A percentile compares a stretch with the other conserved stretches of the same genome.
phyloP scores from a whole-genome alignment of 2,329 filamentous ascomycete species.

The Diaporthe sp. region DNA sequence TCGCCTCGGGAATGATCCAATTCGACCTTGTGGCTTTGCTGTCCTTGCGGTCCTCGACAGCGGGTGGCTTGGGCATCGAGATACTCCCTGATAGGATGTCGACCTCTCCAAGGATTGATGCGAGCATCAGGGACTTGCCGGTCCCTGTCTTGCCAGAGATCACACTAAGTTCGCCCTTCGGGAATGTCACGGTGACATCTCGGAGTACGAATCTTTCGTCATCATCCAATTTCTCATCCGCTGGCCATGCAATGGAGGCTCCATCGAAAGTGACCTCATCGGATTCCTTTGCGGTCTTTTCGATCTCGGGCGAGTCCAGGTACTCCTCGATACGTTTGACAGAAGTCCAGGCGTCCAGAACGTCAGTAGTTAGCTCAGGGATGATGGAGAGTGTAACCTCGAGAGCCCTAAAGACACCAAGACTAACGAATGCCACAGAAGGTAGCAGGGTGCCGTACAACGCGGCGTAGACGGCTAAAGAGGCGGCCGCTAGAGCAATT shows the following conservation, averaged over 20 bases:
- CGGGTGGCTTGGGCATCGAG: slow-evolving; percentile 65
- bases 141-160: slow-evolving; percentile 84
- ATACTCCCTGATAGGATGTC: slow-evolving; percentile 77
- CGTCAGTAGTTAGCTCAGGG: slow-evolving; percentile 79
- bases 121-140: slow-evolving; percentile 82
- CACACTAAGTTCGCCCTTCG: slow-evolving; percentile 77
- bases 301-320: slow-evolving; percentile 75
- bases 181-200: slow-evolving; percentile 76
- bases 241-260: slow-evolving; percentile 81
- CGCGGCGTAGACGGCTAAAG: slow-evolving; percentile 77
- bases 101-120: slow-evolving; percentile 81
- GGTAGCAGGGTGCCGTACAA: slow-evolving; percentile 75
- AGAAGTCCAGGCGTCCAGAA: slow-evolving; percentile 81
- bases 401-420: slow-evolving; percentile 80
- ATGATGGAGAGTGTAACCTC: slow-evolving; percentile 79
- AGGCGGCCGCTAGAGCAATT: slow-evolving; percentile 79
- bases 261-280: slow-evolving; percentile 75
- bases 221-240: slow-evolving; percentile 70
- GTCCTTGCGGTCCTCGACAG: slow-evolving; percentile 70
- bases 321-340: slow-evolving; percentile 80
- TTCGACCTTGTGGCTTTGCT: slow-evolving; percentile 71
- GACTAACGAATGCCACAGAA: slow-evolving; percentile 84
- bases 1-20: slow-evolving; percentile 78
- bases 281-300: slow-evolving; percentile 66
- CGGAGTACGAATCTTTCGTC: slow-evolving; percentile 75